Evolutionary conservation across 495 filamentous ascomycete species (phyloP).

Genomic region (Polyplosphaeria fusca): DNA sequence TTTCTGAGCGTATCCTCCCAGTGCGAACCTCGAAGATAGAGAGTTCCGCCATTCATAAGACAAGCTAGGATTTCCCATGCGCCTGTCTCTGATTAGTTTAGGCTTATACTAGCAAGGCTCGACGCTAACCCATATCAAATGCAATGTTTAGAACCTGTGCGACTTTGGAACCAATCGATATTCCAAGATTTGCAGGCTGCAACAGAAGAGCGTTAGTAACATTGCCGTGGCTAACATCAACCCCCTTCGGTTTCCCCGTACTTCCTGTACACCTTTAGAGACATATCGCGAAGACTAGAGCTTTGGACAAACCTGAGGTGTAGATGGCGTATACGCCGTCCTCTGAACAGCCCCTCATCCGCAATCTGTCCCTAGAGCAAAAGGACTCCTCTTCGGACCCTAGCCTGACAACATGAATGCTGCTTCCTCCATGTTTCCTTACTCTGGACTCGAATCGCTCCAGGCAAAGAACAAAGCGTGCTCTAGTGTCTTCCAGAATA

Average conservation of each 20-base stretch:
- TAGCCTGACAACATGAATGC: background rate
- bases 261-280: conserved; percentile 1
- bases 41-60: conserved; percentile 23
- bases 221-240: conserved; percentile 19
- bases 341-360: background rate
- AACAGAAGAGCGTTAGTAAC: conserved; percentile 22
- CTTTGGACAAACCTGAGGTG: conserved; percentile 11
- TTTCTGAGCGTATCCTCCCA: conserved; percentile 22
- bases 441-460: conserved; percentile 9
- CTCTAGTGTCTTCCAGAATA: conserved; percentile 13
- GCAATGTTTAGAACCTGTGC: conserved; percentile 20
- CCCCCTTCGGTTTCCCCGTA: conserved; percentile 19
- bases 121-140: conserved; percentile 27
- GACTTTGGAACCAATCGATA: conserved; percentile 12
- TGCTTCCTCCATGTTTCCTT: background rate
- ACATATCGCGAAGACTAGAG: background rate
- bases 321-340: conserved; percentile 25
- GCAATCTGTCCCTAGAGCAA: conserved; percentile 5
- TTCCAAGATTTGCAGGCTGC: conserved; percentile 12
- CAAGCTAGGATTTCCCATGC: conserved; percentile 26
- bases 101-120: too few relatives aligned
- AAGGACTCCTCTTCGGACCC: conserved; percentile 12
- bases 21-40: conserved; percentile 10
- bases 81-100: too few relatives aligned
- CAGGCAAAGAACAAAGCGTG: conserved; percentile 14